A percentile compares a stretch with the other conserved stretches of the same genome.
Conservation (phyloP, 1,284 basidiomycete species). For the Ganoderma lucidum region DNA sequence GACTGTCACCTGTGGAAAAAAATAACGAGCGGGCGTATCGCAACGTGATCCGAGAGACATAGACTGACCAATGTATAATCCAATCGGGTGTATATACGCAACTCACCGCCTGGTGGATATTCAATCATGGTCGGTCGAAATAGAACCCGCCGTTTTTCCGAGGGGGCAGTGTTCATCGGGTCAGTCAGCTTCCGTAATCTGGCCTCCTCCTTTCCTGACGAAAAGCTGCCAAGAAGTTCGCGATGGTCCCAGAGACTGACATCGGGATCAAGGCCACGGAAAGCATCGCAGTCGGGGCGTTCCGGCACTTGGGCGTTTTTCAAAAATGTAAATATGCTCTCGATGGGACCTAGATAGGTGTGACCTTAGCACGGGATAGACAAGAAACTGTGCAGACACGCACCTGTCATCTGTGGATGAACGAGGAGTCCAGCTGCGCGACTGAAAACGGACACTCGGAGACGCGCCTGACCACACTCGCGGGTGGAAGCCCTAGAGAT, state of each 20-base stretch:
- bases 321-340: too few species aligned
- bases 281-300: not conserved
- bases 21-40: too few species aligned
- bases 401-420: not conserved
- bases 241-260: not conserved
- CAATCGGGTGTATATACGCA: not conserved
- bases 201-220: too few species aligned
- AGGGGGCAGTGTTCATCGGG: not conserved
- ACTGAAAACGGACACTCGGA: too few species aligned
- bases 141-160: not conserved
- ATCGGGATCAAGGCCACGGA: not conserved
- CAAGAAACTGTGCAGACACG: too few species aligned
- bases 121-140: too few species aligned
- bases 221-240: not conserved
- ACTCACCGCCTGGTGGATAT: not conserved
- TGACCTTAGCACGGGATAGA: too few species aligned
- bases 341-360: too few species aligned
- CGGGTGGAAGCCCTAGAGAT: not conserved
- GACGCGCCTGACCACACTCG: not conserved
- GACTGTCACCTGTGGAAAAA: too few species aligned
- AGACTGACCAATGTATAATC: not conserved
- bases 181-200: not conserved
- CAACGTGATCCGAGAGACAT: too few species aligned
- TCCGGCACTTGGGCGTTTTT: too few species aligned
- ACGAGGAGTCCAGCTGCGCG: slow-evolving; percentile 17